Percentiles rank a stretch among this genome's conserved stretches.
Conservation (phyloP, 1,139 yeast species). For the Chernovozyma sophiae-reginae region DNA sequence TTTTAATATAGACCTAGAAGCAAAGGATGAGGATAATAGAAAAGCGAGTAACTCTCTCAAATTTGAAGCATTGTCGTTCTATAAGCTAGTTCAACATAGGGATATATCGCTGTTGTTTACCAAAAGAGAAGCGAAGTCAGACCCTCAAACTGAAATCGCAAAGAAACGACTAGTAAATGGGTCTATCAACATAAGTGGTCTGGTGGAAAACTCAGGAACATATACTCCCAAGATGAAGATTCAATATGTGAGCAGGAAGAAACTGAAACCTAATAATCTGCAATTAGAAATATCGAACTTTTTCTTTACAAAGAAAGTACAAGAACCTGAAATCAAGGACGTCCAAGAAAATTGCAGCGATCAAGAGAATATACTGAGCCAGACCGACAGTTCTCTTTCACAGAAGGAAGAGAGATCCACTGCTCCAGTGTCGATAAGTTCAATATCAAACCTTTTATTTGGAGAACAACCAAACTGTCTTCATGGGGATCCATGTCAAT, state of each 20-base stretch:
- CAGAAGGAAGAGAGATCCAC: not conserved
- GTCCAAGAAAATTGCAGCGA: not conserved
- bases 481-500: conserved; percentile 45
- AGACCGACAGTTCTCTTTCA: not conserved
- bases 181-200: not conserved
- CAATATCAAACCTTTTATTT: conserved; percentile 15
- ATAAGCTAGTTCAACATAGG: conserved; percentile 44
- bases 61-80: conserved; percentile 56
- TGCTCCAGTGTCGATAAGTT: conserved; percentile 7
- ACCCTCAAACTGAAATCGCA: not conserved
- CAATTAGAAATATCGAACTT: conserved; percentile 18
- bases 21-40: conserved; percentile 1
- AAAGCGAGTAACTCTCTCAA: conserved; percentile 17
- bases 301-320: conserved; percentile 13
- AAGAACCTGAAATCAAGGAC: not conserved
- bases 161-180: not conserved
- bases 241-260: conserved; percentile 10
- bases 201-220: not conserved
- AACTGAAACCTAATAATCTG: not conserved
- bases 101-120: conserved; percentile 52
- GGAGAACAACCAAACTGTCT: conserved; percentile 47
- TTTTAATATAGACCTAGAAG: conserved; percentile 26
- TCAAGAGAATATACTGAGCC: not conserved
- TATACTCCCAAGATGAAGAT: conserved; percentile 3
- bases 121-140: not conserved